Evolutionary conservation across 2,329 filamentous ascomycete genomes (phyloP).

Genomic region (Colletotrichum sp.): DNA sequence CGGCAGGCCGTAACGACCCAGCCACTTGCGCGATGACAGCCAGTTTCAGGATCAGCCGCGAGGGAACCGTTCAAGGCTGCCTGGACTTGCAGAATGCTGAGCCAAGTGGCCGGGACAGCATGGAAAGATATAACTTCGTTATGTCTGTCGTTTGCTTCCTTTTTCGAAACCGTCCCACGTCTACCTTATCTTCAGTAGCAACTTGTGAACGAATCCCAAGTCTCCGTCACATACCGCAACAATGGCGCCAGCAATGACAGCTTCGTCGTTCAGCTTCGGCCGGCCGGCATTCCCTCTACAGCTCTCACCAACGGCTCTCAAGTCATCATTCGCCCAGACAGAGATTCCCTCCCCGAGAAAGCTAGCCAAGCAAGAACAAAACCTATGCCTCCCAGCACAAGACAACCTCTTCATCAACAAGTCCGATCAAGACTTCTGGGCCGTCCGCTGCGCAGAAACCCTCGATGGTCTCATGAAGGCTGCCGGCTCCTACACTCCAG

Average conservation of each 20-base stretch:
- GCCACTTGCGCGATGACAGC: constrained; percentile 11
- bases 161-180: too few species aligned
- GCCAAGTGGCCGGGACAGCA: background rate
- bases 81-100: background rate
- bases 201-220: background rate
- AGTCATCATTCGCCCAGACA: background rate
- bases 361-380: constrained; percentile 11
- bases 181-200: background rate
- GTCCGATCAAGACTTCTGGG: constrained; percentile 20
- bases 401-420: constrained; percentile 13
- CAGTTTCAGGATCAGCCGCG: constrained; percentile 3
- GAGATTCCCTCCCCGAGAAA: constrained; percentile 5
- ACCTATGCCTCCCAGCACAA: constrained; percentile 10
- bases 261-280: background rate
- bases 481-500: constrained; percentile 17
- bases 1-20: background rate
- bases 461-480: constrained; percentile 18
- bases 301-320: background rate
- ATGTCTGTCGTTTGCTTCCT: background rate
- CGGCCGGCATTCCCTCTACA: background rate
- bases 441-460: constrained; percentile 11
- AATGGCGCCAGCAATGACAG: constrained; percentile 12
- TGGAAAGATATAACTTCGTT: background rate
- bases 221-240: background rate
- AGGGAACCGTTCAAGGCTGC: background rate